Evolutionary conservation across 1,139 yeast genomes (phyloP), one percentile per base, ranked within the genome.

Genomic region (Arxiozyma slooffiae): DNA sequence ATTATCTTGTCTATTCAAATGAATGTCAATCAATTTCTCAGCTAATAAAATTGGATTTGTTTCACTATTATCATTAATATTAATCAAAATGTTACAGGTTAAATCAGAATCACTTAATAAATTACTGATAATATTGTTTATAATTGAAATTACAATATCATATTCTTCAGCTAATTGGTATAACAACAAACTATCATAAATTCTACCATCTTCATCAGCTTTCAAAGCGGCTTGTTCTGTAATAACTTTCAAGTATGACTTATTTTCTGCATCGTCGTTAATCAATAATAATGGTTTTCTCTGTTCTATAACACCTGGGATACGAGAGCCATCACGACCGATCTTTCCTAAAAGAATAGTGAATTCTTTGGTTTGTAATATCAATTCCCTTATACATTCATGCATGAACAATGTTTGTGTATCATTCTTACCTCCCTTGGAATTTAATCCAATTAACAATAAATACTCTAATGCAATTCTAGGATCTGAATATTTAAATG

Each of bases 171-270:
- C 80, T 55, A 90, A 76, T 70, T 90, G 96, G 64, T 87, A 92
- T 52, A 92, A 74, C 51, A 87, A 72, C 52, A 94, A 78, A 11
- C 97, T 88, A 64, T 94, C 97, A 55, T 85, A 80, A 5, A 82
- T 76, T 60, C 96, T 77, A 3, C 97, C 97, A 64, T 89, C 97
- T 58, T 88, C 95, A 62, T 87, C 94, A 34, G 97, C 95, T 59
- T 80, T 81, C 48, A 77, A 75, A 1, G 97, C 97, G 26, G 96
- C 89, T 53, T 80, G 81, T 61, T 85, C 95, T 7, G 95, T 81
- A 45, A 92, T 88, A 53, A 80, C 79, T 49, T 77, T 76, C 48
- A 88, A 68, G 59, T 74, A 82, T 52, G 74, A 77, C 43, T 71
- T 70, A 53, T 76, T 77, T 58, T 76, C 77, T 3, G 7, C 20